Percentiles rank a stretch among this genome's conserved stretches.
Evolutionary conservation across 352 stramenopile genomes (phyloP).

Genomic region (Globisporangium middletonii): DNA sequence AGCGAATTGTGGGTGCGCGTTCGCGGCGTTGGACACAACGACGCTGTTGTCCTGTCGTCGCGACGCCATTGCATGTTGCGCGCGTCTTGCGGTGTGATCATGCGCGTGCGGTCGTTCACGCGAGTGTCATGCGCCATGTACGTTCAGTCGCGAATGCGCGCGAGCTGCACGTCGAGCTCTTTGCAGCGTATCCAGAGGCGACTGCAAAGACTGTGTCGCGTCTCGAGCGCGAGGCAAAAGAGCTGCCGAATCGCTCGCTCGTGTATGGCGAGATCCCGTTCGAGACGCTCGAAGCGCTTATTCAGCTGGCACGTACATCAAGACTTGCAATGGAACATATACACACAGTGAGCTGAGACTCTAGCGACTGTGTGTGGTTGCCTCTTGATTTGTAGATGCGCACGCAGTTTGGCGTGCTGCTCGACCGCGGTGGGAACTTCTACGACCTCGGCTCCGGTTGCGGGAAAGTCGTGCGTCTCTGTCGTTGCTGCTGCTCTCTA

Average conservation of each 20-base stretch:
- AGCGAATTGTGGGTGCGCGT: neutral
- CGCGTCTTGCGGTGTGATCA: too few species aligned
- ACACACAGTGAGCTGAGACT: neutral
- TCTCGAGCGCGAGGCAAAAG: slow-evolving; percentile 59
- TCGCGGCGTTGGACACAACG: neutral
- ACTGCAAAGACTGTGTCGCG: slow-evolving; percentile 53
- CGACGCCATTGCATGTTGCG: too few species aligned
- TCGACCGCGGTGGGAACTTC: slow-evolving; percentile 60
- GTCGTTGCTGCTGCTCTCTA: neutral
- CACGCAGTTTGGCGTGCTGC: slow-evolving; percentile 43
- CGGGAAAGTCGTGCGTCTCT: slow-evolving; percentile 53
- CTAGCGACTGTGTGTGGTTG: neutral
- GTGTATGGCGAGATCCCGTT: slow-evolving; percentile 66
- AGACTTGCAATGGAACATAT: neutral
- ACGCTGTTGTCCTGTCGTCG: neutral
- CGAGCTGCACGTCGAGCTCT: slow-evolving; percentile 43
- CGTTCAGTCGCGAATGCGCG: slow-evolving; percentile 33
- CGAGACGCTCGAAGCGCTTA: slow-evolving; percentile 45
- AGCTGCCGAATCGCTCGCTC: slow-evolving; percentile 53
- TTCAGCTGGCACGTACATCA: slow-evolving; percentile 32
- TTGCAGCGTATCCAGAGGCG: slow-evolving; percentile 34
- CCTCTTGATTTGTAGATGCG: slow-evolving; percentile 32
- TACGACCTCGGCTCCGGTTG: slow-evolving; percentile 68
- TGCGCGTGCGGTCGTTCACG: too few species aligned
- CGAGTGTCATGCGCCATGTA: neutral